phyloP scores from a whole-genome alignment of 179 eudicot genomes.

The Pouteria campechiana region DNA sequence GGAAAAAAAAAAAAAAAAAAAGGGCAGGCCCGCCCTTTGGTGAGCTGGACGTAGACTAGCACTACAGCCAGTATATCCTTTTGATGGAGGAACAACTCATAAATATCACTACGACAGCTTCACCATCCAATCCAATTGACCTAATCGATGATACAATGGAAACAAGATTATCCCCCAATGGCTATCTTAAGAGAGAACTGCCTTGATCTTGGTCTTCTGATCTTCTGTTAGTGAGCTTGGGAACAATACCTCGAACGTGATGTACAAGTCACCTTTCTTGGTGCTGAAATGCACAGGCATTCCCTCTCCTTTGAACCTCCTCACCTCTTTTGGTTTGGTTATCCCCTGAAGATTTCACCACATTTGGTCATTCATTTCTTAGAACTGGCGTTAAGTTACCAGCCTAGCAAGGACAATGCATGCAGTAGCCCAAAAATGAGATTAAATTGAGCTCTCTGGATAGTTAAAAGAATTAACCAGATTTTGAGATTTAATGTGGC shows the following conservation, averaged over 20 bases:
- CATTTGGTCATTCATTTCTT: no score
- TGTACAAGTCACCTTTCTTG: slow-evolving; percentile 82
- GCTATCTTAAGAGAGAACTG: slow-evolving; percentile 37
- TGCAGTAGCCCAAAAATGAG: no score
- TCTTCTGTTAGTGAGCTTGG: slow-evolving; percentile 82
- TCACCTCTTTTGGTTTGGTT: slow-evolving; percentile 81
- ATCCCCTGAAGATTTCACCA: slow-evolving; percentile 62
- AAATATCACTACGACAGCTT: neutral
- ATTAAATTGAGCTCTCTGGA: no score
- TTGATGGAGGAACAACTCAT: no score
- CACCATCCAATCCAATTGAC: slow-evolving; percentile 2
- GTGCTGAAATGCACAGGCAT: slow-evolving; percentile 80
- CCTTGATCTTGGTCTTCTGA: slow-evolving; percentile 76
- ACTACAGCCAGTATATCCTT: no score
- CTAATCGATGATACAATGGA: slow-evolving; percentile 1
- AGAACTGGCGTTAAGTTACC: no score
- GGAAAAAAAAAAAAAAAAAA: no score
- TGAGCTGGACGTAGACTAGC: no score
- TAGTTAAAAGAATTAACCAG: neutral
- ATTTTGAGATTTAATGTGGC: no score
- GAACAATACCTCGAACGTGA: slow-evolving; percentile 78
- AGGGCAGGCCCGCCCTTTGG: no score
- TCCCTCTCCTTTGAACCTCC: slow-evolving; percentile 85
- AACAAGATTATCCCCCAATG: neutral
- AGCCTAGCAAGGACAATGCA: no score